Percentiles rank a stretch among this genome's conserved stretches.
Conservation (phyloP, 331 rosid genomes). For the Arachis monticola region DNA sequence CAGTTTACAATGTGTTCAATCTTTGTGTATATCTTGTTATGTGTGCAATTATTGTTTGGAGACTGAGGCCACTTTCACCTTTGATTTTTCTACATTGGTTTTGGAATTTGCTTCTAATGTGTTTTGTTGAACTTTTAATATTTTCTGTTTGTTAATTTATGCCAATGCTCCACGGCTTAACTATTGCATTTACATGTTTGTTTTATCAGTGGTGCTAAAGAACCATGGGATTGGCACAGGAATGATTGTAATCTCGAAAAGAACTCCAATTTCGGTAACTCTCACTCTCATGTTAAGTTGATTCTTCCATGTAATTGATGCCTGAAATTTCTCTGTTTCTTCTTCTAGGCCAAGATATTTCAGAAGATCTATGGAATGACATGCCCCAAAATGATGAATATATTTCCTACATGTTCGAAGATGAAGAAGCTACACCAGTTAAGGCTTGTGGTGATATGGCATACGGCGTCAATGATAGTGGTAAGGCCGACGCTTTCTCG, state of each 20-base stretch:
- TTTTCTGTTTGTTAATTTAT: conserved; percentile 17
- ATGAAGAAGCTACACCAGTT: conserved; percentile 90
- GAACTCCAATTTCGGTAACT: conserved; percentile 62
- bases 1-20: conserved; percentile 9
- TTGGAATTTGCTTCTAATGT: conserved; percentile 25
- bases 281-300: neutral
- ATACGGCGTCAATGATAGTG: conserved; percentile 53
- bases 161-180: conserved; percentile 24
- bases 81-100: conserved; percentile 35
- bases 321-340: conserved; percentile 19
- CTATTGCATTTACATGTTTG: conserved; percentile 30
- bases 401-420: conserved; percentile 78
- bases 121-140: neutral
- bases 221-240: conserved; percentile 69
- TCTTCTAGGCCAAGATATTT: conserved; percentile 51
- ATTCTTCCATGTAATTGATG: conserved; percentile 10
- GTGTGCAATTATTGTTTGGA: conserved; percentile 28
- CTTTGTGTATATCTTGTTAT: conserved; percentile 25
- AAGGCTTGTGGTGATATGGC: conserved; percentile 91
- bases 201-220: conserved; percentile 43
- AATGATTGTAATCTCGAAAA: conserved; percentile 50
- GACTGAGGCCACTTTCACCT: conserved; percentile 17
- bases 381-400: conserved; percentile 75
- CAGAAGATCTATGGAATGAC: conserved; percentile 69
- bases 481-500: conserved; percentile 44